A percentile compares a stretch with the other conserved stretches of the same genome.
Evolutionary conservation across 1,284 basidiomycete genomes (phyloP).

Genomic region (Marasmius fiardii): DNA sequence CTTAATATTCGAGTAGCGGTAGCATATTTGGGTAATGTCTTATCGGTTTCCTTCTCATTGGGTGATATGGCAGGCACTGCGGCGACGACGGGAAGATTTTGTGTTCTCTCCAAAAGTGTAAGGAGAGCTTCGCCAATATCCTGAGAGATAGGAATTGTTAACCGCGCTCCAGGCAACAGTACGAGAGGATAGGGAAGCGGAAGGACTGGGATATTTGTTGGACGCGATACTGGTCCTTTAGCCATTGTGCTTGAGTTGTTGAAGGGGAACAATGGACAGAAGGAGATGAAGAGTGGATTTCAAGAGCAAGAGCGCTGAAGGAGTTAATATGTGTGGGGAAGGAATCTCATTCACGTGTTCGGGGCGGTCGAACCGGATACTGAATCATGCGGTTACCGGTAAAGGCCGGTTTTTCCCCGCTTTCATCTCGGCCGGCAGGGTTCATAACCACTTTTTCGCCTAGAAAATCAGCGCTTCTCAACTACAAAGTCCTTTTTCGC

Average conservation of each 20-base stretch:
- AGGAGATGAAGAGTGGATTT: background rate
- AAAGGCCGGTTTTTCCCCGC: no score
- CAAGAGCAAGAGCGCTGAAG: background rate
- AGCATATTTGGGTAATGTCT: conserved; percentile 36
- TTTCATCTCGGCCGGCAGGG: no score
- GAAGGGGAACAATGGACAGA: background rate
- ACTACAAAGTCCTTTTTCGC: no score
- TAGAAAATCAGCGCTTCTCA: no score
- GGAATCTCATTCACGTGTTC: no score
- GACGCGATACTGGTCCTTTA: conserved; percentile 8
- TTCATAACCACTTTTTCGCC: no score
- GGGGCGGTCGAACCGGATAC: no score
- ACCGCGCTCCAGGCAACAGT: conserved; percentile 62
- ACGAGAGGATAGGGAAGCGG: conserved; percentile 61
- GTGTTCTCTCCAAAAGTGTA: conserved; percentile 57
- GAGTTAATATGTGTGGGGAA: no score
- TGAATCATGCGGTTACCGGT: no score
- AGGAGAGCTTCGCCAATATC: conserved; percentile 57
- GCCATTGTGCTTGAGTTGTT: background rate
- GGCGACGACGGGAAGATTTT: conserved; percentile 59
- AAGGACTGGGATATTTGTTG: conserved; percentile 52
- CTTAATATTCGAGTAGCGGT: conserved; percentile 59
- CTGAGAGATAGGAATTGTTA: conserved; percentile 58
- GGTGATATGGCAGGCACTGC: conserved; percentile 49
- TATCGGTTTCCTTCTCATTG: conserved; percentile 17